A percentile compares a stretch with the other conserved stretches of the same genome.
Evolutionary conservation across 202 grass and related monocot genomes (phyloP).

Genomic region (Cymbopogon flexuosus): DNA sequence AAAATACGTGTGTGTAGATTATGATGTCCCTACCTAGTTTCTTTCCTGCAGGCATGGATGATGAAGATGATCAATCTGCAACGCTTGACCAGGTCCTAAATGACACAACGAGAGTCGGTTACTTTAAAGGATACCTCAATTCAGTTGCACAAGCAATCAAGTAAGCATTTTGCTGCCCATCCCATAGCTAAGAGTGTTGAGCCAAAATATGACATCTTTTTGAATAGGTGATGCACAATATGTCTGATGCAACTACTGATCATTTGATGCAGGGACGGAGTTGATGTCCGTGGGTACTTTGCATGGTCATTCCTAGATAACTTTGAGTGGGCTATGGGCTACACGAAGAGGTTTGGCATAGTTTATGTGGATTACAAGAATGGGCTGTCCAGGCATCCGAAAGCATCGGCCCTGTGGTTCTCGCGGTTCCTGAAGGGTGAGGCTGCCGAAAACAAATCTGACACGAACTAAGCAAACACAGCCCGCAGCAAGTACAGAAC

Average conservation of each 20-base stretch:
- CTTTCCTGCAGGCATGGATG: conserved; percentile 73
- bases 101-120: conserved; percentile 69
- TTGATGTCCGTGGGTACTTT: conserved; percentile 68
- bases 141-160: conserved; percentile 69
- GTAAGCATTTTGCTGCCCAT: conserved; percentile 36
- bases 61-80: conserved; percentile 69
- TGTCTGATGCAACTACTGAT: not conserved
- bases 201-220: not conserved
- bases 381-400: conserved; percentile 56
- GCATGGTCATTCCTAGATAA: conserved; percentile 73
- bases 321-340: conserved; percentile 83
- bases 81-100: conserved; percentile 57
- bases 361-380: conserved; percentile 89
- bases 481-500: conserved; percentile 18
- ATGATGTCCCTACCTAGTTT: conserved; percentile 23
- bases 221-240: not conserved
- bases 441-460: conserved; percentile 8
- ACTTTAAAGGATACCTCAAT: conserved; percentile 72
- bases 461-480: conserved; percentile 27
- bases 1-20: not conserved
- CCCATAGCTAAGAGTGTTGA: not conserved
- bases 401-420: conserved; percentile 72
- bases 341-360: conserved; percentile 79
- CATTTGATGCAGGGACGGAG: conserved; percentile 54
- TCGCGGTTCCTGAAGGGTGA: conserved; percentile 57